Percentiles rank a stretch among this genome's conserved stretches.
Conservation (phyloP, 2,329 filamentous ascomycete genomes). For the Paraconiothyrium sp. region DNA sequence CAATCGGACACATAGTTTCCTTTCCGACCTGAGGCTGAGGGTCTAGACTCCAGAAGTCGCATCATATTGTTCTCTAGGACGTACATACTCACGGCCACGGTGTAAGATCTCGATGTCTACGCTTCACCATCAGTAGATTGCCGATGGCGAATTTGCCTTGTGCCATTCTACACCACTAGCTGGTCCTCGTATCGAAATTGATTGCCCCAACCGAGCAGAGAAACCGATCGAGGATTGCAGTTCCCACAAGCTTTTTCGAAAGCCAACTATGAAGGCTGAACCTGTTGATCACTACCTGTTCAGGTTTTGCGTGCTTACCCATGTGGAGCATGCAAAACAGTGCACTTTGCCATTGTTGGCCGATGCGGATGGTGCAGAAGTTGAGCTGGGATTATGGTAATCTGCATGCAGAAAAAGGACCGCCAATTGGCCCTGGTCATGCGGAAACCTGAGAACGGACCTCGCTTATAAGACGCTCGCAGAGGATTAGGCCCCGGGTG, state of each 20-base stretch:
- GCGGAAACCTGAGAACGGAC: slow-evolving; percentile 7
- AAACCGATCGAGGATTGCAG: slow-evolving; percentile 2
- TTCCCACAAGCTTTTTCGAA: slow-evolving; percentile 8
- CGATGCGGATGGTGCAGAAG: background rate
- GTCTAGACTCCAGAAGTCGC: background rate
- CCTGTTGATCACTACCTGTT: slow-evolving; percentile 10
- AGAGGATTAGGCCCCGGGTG: background rate
- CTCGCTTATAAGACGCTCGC: background rate
- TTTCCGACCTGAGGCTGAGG: background rate
- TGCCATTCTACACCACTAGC: background rate
- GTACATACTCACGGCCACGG: background rate
- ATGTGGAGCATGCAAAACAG: background rate
- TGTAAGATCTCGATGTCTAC: background rate
- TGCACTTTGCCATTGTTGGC: slow-evolving; percentile 1
- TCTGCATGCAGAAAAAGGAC: background rate
- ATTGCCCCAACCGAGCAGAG: background rate
- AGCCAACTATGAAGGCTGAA: background rate
- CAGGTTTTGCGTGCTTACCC: background rate
- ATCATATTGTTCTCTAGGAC: background rate
- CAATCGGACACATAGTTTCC: background rate
- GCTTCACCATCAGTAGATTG: background rate
- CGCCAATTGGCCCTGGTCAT: slow-evolving; percentile 11
- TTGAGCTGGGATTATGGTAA: slow-evolving; percentile 3
- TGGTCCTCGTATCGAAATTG: background rate
- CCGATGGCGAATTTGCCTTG: background rate